phyloP scores from a whole-genome alignment of 2,329 filamentous ascomycete genomes.

The Beauveria brongniartii region DNA sequence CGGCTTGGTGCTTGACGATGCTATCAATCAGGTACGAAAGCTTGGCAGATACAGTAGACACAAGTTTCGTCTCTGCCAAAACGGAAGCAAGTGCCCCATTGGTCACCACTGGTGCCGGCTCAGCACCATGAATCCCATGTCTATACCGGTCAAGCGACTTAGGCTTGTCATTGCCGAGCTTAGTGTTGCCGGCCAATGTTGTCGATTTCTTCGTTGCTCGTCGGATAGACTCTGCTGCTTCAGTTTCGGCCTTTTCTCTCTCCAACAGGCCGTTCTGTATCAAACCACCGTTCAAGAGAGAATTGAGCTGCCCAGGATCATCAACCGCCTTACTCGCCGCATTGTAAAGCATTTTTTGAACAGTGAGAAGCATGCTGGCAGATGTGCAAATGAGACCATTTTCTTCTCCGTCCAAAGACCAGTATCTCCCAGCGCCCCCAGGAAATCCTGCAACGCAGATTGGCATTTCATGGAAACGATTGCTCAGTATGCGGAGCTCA shows the following conservation, averaged over 20 bases:
- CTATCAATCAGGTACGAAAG: conserved; percentile 75
- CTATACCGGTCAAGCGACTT: conserved; percentile 23
- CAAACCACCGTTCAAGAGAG: conserved; percentile 39
- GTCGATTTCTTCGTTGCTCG: conserved; percentile 15
- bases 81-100: conserved; percentile 30
- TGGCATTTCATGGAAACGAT: conserved; percentile 68
- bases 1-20: conserved; percentile 56
- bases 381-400: conserved; percentile 40
- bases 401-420: conserved; percentile 56
- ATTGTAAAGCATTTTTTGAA: conserved; percentile 45
- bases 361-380: conserved; percentile 39
- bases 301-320: conserved; percentile 35
- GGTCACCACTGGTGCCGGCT: conserved; percentile 16
- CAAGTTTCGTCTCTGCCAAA: conserved; percentile 51
- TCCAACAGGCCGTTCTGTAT: conserved; percentile 32
- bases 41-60: conserved; percentile 82
- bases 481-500: conserved; percentile 57
- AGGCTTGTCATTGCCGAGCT: conserved; percentile 29
- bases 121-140: conserved; percentile 19
- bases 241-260: conserved; percentile 23
- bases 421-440: conserved; percentile 47
- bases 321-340: conserved; percentile 35
- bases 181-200: conserved; percentile 35
- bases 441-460: conserved; percentile 64
- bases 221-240: conserved; percentile 11